Evolutionary conservation across 1,284 basidiomycete species (phyloP).

Genomic region (Tilletia caries): DNA sequence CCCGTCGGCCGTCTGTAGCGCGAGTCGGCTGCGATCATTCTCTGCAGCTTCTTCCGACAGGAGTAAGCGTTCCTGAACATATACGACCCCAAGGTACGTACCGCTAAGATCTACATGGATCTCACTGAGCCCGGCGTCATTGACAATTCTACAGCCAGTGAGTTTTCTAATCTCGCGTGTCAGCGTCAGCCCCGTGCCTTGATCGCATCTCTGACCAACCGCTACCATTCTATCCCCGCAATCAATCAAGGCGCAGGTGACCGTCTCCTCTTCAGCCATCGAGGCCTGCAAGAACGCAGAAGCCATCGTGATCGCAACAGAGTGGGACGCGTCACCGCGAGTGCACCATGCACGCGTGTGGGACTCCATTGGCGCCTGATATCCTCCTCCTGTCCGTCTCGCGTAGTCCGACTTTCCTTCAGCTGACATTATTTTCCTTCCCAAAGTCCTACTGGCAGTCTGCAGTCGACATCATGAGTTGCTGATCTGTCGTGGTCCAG

Average conservation of each 20-base stretch:
- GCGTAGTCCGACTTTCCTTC: too few species aligned
- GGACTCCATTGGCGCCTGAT: too few species aligned
- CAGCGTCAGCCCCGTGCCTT: too few species aligned
- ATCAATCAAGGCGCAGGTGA: constrained; percentile 83
- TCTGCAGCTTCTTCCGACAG: constrained; percentile 86
- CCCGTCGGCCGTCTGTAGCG: too few species aligned
- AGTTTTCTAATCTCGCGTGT: too few species aligned
- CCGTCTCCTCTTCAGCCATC: constrained; percentile 69
- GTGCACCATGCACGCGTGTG: too few species aligned
- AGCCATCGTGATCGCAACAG: constrained; percentile 73
- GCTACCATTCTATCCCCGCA: background rate
- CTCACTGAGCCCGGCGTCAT: constrained; percentile 58
- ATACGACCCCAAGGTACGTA: constrained; percentile 81
- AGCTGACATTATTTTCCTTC: too few species aligned
- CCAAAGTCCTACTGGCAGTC: too few species aligned
- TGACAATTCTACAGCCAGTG: constrained; percentile 62
- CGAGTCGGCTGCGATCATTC: constrained; percentile 91
- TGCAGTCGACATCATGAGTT: too few species aligned
- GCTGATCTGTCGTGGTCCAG: too few species aligned
- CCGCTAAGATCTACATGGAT: constrained; percentile 59
- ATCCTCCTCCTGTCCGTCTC: too few species aligned
- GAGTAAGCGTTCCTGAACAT: constrained; percentile 82
- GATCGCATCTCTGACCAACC: background rate
- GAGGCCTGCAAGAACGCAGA: constrained; percentile 86
- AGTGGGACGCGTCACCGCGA: constrained; percentile 89